Evolutionary conservation across 31 red algal species (phyloP).

Genomic region (Endocladia muricata): DNA sequence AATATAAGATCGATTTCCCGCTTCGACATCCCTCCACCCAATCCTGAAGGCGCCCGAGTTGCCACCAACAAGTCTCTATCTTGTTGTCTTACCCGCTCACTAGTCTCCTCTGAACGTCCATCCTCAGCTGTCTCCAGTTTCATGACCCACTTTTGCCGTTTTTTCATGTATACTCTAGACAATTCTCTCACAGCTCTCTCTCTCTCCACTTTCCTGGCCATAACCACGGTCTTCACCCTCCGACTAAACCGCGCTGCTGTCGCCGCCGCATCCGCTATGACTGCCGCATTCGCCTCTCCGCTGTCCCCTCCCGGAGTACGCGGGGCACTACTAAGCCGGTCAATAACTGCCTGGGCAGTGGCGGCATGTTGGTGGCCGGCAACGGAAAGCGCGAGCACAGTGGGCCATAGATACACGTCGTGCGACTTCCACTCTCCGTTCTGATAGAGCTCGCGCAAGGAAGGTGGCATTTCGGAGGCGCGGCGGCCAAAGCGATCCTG

Average conservation of each 20-base stretch:
- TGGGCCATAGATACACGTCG: constrained; percentile 58
- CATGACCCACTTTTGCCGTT: constrained; percentile 18
- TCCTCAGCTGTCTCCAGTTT: background rate
- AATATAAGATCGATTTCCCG: constrained; percentile 67
- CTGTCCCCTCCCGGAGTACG: background rate
- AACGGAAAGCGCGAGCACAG: constrained; percentile 26
- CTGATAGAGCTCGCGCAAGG: constrained; percentile 52
- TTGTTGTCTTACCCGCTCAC: background rate
- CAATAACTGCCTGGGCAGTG: constrained; percentile 33
- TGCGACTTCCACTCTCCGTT: constrained; percentile 38
- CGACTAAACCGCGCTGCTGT: background rate
- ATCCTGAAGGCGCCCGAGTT: constrained; percentile 42
- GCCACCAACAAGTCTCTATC: constrained; percentile 52
- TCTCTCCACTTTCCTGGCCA: background rate
- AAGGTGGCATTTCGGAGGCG: constrained; percentile 56
- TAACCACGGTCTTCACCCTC: constrained; percentile 1
- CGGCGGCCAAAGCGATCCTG: constrained; percentile 62
- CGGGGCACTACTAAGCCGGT: constrained; percentile 10
- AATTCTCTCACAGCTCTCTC: background rate
- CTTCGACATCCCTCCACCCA: constrained; percentile 38
- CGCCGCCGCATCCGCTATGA: constrained; percentile 21
- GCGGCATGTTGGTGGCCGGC: constrained; percentile 43
- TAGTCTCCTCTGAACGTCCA: background rate
- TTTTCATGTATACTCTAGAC: constrained; percentile 31
- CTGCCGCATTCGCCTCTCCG: constrained; percentile 6